A percentile compares a stretch with the other conserved stretches of the same genome.
These are phyloP conservation scores for Rauvolfia tetraphylla DNA, from an alignment of 257 asterid species.

Conservation along the genomic window DNA sequence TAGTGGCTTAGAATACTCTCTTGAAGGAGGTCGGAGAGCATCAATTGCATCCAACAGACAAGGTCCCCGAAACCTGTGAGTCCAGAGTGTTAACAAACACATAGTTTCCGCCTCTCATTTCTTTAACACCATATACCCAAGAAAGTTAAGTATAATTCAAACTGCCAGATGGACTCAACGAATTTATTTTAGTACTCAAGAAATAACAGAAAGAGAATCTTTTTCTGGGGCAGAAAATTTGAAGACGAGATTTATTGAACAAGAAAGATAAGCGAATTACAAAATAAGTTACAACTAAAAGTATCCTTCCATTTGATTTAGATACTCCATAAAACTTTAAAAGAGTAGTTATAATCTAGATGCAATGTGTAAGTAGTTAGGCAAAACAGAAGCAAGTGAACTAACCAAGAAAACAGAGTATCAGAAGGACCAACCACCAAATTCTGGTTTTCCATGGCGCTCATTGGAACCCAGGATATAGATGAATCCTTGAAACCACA, in stretches of 20 bases:
- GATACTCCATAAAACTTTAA: neutral
- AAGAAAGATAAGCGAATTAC: neutral
- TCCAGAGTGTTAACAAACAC: conserved; percentile 7
- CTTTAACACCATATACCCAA: neutral
- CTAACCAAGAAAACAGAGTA: conserved; percentile 70
- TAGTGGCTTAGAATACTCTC: conserved; percentile 79
- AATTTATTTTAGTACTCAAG: neutral
- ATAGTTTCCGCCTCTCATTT: neutral
- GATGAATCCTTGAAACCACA: conserved; percentile 85
- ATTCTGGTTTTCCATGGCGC: conserved; percentile 94
- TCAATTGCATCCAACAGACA: conserved; percentile 82
- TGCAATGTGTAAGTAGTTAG: neutral
- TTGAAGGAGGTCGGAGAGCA: conserved; percentile 75
- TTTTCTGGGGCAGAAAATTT: neutral
- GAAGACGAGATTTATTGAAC: neutral
- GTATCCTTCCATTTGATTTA: neutral
- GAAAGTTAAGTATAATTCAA: neutral
- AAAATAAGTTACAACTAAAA: neutral
- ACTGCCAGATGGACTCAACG: neutral
- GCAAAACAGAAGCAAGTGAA: conserved; percentile 10
- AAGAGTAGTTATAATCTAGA: neutral
- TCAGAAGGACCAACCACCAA: conserved; percentile 64
- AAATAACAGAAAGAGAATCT: no score
- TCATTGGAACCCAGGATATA: conserved; percentile 73
- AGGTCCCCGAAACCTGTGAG: conserved; percentile 79